Conservation (phyloP, 352 stramenopile species). For the Pythium sukuiense region DNA sequence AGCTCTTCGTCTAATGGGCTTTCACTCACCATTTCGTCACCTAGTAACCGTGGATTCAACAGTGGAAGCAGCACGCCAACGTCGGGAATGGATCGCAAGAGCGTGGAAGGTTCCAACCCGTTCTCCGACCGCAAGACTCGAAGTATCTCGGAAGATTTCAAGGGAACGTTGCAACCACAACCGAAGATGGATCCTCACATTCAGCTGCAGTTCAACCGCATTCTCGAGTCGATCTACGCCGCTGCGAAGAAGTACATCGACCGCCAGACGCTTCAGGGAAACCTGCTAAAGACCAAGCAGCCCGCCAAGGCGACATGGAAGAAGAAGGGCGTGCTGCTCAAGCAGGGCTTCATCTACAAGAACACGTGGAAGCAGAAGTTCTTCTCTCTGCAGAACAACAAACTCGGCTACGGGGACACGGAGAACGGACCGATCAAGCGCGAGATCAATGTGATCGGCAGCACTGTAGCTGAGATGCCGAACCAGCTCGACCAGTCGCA, state of each 20-base stretch:
- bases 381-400: constrained; percentile 88
- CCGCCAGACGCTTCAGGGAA: constrained; percentile 59
- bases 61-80: constrained; percentile 71
- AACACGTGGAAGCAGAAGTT: constrained; percentile 89
- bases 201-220: constrained; percentile 77
- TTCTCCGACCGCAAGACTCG: constrained; percentile 59
- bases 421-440: constrained; percentile 85
- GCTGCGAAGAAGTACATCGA: constrained; percentile 87
- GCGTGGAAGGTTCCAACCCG: constrained; percentile 48
- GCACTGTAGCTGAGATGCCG: constrained; percentile 73
- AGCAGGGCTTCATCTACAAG: constrained; percentile 90
- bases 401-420: constrained; percentile 75
- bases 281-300: constrained; percentile 57
- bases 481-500: constrained; percentile 90
- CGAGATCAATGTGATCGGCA: constrained; percentile 87
- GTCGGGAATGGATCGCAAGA: constrained; percentile 47
- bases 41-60: constrained; percentile 58
- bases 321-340: constrained; percentile 86
- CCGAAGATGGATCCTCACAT: constrained; percentile 87
- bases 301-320: constrained; percentile 84
- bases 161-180: constrained; percentile 49
- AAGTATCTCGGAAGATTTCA: constrained; percentile 83
- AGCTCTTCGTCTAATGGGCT: constrained; percentile 35
- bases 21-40: constrained; percentile 78
- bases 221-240: constrained; percentile 85